Conservation (phyloP, 1,284 basidiomycete species). For the Crepidotus sp. region DNA sequence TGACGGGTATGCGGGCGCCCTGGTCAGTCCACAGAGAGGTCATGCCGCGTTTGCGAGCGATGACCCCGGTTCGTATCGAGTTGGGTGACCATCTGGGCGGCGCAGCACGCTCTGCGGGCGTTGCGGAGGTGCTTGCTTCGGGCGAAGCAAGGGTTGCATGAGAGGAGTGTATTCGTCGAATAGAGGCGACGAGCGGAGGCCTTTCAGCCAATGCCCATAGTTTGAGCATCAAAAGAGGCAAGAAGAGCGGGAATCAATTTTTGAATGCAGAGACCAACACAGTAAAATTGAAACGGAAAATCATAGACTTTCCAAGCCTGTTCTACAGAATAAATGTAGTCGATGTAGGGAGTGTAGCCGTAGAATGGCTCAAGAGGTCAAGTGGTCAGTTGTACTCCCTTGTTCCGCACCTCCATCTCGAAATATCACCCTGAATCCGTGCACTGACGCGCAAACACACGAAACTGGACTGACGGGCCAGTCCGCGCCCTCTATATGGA, state of each 20-base stretch:
- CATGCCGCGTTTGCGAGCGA: constrained; percentile 96
- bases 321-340: not conserved
- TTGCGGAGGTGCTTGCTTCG: constrained; percentile 18
- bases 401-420: constrained; percentile 17
- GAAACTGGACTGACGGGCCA: constrained; percentile 50
- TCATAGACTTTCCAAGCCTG: not conserved
- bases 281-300: too few relatives aligned
- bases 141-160: constrained; percentile 26
- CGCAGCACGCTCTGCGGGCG: not conserved
- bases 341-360: too few relatives aligned
- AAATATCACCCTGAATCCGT: constrained; percentile 20
- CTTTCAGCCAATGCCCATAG: constrained; percentile 27
- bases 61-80: constrained; percentile 87
- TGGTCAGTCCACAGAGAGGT: constrained; percentile 87
- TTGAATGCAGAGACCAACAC: too few relatives aligned
- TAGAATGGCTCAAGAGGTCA: not conserved
- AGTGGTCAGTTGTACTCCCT: not conserved
- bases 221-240: constrained; percentile 11
- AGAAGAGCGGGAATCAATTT: not conserved
- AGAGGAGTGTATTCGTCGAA: constrained; percentile 29
- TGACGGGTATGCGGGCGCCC: constrained; percentile 83
- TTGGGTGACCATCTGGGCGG: constrained; percentile 72
- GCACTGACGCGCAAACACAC: constrained; percentile 44
- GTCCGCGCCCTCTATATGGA: constrained; percentile 67
- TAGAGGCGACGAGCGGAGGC: constrained; percentile 23